Evolutionary conservation across 331 rosid genomes (phyloP), one percentile per base, ranked within the genome.

Genomic region (Quercus lobata): DNA sequence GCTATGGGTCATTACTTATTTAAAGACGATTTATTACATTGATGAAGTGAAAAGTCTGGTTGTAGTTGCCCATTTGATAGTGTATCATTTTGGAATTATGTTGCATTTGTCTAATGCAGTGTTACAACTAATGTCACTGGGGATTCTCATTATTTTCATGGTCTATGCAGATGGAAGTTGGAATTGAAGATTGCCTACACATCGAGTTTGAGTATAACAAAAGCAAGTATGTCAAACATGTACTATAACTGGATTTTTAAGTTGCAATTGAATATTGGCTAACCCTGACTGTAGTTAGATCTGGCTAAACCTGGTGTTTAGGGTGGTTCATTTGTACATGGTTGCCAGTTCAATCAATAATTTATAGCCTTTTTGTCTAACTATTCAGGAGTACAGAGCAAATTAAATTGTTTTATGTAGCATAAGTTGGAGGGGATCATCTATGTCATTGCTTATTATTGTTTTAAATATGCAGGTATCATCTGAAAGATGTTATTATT

Each of bases 171-270:
- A 91, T 93, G 98, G 98, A 93, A 84, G 98, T 93, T 76, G 98
- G 98, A 69, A 93, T 93, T 30, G 98, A 93, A 84, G 98, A 93
- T 87, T 93, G 98, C 83, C 94, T 93, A 55, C 98, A 93, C 82
- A 93, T 93, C 44, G 98, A 93, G 84, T 93, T 93, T 10, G 98
- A 94, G 84, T 94, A 94, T 84, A 94, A 92, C 89, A 94, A 94
- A 84, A 92, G 97, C 98, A 94, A 94, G 98, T 94, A 90, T 81
- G 98, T 83, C 78, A 80, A 30, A 75, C 58, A 60, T 80, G 41
- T 83, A 52, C 76, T 74, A 57, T 61, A 76, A 37, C 30, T 35
- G 61, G 80, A 57, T 77, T 57, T 73, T 55, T 25, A 35, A 34
- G 29, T 46, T 62, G 62, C 18, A 9, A 22, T 22, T 53, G 46